A percentile compares a stretch with the other conserved stretches of the same genome.
Conservation (phyloP, 1,284 basidiomycete species). For the Ustilago sp. region DNA sequence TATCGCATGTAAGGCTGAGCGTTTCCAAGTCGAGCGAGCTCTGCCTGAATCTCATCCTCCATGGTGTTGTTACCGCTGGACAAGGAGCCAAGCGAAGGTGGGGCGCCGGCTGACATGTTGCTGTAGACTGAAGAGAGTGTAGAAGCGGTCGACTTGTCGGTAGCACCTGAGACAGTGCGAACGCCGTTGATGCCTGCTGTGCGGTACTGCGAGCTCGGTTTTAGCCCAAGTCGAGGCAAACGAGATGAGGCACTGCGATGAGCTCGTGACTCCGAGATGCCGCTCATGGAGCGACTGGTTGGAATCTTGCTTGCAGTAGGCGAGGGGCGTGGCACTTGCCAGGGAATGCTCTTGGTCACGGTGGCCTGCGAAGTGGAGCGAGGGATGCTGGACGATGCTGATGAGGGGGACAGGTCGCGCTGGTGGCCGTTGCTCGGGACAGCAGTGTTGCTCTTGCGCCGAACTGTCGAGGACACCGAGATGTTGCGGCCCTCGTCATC, state of each 20-base stretch:
- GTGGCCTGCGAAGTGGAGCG: conserved; percentile 35
- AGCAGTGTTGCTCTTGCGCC: not conserved
- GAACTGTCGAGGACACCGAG: conserved; percentile 18
- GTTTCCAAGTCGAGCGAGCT: conserved; percentile 37
- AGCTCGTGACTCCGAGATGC: conserved; percentile 27
- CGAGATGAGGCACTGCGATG: conserved; percentile 37
- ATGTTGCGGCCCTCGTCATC: conserved; percentile 14
- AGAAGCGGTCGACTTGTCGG: conserved; percentile 42
- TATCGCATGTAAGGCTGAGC: conserved; percentile 43
- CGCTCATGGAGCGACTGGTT: conserved; percentile 28
- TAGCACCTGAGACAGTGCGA: conserved; percentile 31
- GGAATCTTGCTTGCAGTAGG: conserved; percentile 27
- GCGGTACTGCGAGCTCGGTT: conserved; percentile 40
- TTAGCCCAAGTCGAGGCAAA: conserved; percentile 41
- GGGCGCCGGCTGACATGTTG: conserved; percentile 23
- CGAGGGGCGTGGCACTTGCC: conserved; percentile 21
- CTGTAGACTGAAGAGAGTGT: conserved; percentile 43
- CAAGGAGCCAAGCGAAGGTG: conserved; percentile 35
- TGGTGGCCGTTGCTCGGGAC: conserved; percentile 14
- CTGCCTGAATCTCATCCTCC: conserved; percentile 51
- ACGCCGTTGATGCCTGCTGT: conserved; percentile 8
- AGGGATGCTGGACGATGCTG: conserved; percentile 13
- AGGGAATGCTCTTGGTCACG: conserved; percentile 21
- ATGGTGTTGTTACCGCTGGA: conserved; percentile 47
- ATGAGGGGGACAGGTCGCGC: conserved; percentile 17